A percentile compares a stretch with the other conserved stretches of the same genome.
phyloP scores from a whole-genome alignment of 2,329 filamentous ascomycete species.

The Talaromyces albobiverticillius region DNA sequence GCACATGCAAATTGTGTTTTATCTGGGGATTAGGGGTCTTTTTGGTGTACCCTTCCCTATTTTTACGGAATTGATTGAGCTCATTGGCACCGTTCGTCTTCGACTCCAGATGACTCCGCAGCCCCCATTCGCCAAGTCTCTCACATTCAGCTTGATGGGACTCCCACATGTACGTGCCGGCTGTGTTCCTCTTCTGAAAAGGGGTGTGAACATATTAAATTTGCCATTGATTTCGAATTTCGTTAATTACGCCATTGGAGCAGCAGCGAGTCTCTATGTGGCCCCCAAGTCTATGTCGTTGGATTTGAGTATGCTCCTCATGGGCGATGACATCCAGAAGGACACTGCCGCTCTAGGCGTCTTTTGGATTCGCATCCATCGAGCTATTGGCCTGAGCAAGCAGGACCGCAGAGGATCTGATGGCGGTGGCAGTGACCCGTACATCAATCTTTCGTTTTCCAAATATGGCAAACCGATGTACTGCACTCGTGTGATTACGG shows the following conservation, averaged over 20 bases:
- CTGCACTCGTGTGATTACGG: constrained; percentile 92
- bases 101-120: constrained; percentile 83
- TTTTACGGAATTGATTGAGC: constrained; percentile 81
- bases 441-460: constrained; percentile 91
- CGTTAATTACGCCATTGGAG: constrained; percentile 89
- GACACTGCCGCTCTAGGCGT: constrained; percentile 78
- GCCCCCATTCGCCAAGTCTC: constrained; percentile 84
- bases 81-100: constrained; percentile 84
- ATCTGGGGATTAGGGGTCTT: constrained; percentile 81
- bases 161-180: constrained; percentile 84
- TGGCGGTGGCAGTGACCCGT: constrained; percentile 88
- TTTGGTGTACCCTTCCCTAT: constrained; percentile 87
- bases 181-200: constrained; percentile 89
- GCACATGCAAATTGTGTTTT: constrained; percentile 96
- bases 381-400: constrained; percentile 82
- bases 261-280: constrained; percentile 86
- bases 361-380: constrained; percentile 90
- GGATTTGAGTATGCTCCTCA: constrained; percentile 84
- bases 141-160: constrained; percentile 94
- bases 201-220: constrained; percentile 86
- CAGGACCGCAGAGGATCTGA: constrained; percentile 80
- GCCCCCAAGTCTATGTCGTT: constrained; percentile 92
- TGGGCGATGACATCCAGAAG: constrained; percentile 89
- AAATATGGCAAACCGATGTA: constrained; percentile 98
- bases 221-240: constrained; percentile 92